Evolutionary conservation across 2,329 filamentous ascomycete species (phyloP).

Genomic region (Raffaelea albimanens): DNA sequence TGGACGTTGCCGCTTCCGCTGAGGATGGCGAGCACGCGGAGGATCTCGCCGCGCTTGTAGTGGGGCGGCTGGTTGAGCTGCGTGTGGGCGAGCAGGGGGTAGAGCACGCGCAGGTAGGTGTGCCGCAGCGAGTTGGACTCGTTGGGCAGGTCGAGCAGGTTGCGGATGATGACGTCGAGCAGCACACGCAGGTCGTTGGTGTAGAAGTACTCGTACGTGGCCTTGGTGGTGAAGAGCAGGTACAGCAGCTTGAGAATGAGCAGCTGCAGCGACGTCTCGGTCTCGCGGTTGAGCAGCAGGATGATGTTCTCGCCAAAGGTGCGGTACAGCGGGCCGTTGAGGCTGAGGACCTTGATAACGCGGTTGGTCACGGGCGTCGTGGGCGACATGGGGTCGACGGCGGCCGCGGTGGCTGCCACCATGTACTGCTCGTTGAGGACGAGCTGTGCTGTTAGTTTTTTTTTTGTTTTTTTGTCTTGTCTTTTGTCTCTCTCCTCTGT

Average conservation of each 20-base stretch:
- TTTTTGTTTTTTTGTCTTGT: neutral
- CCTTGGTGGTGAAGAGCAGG: slow-evolving; percentile 82
- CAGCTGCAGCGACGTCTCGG: slow-evolving; percentile 85
- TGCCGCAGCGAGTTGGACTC: slow-evolving; percentile 71
- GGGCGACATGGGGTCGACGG: slow-evolving; percentile 27
- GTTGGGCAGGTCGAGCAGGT: slow-evolving; percentile 88
- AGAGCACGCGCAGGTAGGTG: slow-evolving; percentile 87
- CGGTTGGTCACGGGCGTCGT: slow-evolving; percentile 68
- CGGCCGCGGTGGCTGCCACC: slow-evolving; percentile 56
- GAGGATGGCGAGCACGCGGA: slow-evolving; percentile 65
- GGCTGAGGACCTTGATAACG: slow-evolving; percentile 82
- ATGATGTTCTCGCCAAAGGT: slow-evolving; percentile 98
- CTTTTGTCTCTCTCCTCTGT: neutral
- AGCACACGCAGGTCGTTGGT: slow-evolving; percentile 93
- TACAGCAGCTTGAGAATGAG: slow-evolving; percentile 96
- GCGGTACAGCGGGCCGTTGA: slow-evolving; percentile 71
- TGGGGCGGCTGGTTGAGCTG: slow-evolving; percentile 79
- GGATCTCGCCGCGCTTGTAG: slow-evolving; percentile 84
- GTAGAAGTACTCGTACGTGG: slow-evolving; percentile 97
- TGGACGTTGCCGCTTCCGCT: slow-evolving; percentile 56
- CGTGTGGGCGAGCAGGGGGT: slow-evolving; percentile 83
- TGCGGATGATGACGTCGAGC: slow-evolving; percentile 90
- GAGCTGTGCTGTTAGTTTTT: slow-evolving; percentile 42
- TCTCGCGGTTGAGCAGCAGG: slow-evolving; percentile 85
- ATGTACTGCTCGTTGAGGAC: slow-evolving; percentile 98